Base-by-base conservation (phyloP, 139 green algal genomes). In the Chlamydomonas eustigma region DNA sequence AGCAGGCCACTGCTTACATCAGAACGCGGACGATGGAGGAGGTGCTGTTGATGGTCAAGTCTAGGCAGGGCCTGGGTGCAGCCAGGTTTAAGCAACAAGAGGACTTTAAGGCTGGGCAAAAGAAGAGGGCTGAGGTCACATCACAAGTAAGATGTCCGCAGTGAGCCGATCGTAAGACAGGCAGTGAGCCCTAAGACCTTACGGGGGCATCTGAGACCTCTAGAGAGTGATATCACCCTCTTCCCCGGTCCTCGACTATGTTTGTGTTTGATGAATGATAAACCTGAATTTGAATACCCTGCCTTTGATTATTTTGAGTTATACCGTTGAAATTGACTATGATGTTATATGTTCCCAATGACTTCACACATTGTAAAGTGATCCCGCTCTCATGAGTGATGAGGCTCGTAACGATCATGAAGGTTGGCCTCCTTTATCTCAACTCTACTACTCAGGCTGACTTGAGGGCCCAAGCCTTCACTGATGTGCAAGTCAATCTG, bases 1-100 rank as follows among this genome's bases (percentile, higher is more conserved):
- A 90, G 39, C 73, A 83, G 81, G 90, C 96, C 36, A 84, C 92
- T 33, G 78, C 66, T 0, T 94, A 93, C 65, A 84, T 95, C 39
- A 87, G 92, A 64, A 97, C 91, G 0, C 86, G 92, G 6, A 93
- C 88, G 0, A 74, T 94, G 51, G 86, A 94, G 2, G 92, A 96
- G 83, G 89, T 96, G 37, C 52, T 96, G 73, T 84, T 94, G 64
- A 96, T 96, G 91, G 91, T 94, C 1, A 96, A 96, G 88, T 85
- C 89, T 71, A 76, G 69, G 50, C 80, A 90, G 78, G 71, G 44
- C 25, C 33, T 67, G 39, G 44, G 24, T 39, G 28, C 18, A 24
- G 32, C 44, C 32, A 32, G 58, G 24, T 1, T 78, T 1, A 4
- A 12, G 4, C 25, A 65, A 31, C 69, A 84, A 67, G 84, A 91